Conservation (phyloP, 179 eudicot species). For the Carnegiea gigantea region DNA sequence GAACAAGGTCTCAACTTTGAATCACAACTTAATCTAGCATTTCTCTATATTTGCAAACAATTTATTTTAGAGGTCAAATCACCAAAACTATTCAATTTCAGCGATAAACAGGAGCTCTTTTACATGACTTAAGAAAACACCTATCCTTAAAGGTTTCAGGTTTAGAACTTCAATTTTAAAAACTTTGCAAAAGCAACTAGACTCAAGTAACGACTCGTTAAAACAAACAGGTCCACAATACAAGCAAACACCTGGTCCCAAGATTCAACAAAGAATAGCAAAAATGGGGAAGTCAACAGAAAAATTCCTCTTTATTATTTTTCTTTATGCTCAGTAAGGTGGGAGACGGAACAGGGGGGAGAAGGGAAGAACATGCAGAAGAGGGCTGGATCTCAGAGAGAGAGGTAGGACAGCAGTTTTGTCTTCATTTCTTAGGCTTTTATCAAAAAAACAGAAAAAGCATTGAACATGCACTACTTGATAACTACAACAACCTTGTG, state of each 20-base stretch:
- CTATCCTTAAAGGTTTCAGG: no score
- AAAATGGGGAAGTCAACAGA: not conserved
- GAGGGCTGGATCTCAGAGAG: not conserved
- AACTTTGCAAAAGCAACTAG: not conserved
- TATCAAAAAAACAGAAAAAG: not conserved
- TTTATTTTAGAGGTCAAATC: not conserved
- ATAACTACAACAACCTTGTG: not conserved
- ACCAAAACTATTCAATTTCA: not conserved
- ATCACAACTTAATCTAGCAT: not conserved
- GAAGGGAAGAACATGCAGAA: not conserved
- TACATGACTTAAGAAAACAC: not conserved
- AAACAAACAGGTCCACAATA: not conserved
- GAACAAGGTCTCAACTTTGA: not conserved
- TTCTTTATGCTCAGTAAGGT: not conserved
- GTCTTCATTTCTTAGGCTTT: not conserved
- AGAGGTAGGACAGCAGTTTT: not conserved
- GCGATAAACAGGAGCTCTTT: not conserved
- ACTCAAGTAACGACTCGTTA: not conserved
- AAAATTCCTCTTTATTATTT: not conserved
- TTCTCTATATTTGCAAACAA: not conserved
- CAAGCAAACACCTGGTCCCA: not conserved
- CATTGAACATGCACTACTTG: not conserved
- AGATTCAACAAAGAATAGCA: not conserved
- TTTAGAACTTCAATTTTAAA: not conserved
- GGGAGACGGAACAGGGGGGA: no score